Percentiles rank a stretch among this genome's conserved stretches.
Evolutionary conservation across 805 yeast species (phyloP).

Genomic region (Candida verbasci): DNA sequence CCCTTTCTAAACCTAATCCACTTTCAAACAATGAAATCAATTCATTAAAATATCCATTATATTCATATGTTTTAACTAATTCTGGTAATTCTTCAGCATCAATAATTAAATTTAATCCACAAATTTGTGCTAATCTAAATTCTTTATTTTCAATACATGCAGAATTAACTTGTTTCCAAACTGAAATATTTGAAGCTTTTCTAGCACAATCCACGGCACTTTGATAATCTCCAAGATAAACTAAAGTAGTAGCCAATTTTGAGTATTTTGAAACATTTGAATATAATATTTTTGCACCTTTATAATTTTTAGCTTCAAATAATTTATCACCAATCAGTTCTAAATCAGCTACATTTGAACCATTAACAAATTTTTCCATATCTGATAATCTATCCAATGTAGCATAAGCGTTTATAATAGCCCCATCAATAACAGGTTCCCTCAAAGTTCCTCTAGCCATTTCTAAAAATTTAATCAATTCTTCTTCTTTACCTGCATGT

Average conservation of each 20-base stretch:
- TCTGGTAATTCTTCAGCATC: conserved; percentile 97
- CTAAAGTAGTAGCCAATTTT: conserved; percentile 94
- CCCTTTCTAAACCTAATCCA: conserved; percentile 94
- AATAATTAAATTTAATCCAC: conserved; percentile 94
- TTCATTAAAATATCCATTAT: conserved; percentile 87
- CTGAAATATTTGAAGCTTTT: conserved; percentile 88
- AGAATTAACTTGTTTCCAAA: conserved; percentile 96
- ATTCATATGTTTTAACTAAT: conserved; percentile 81
- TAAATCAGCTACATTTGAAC: conserved; percentile 89
- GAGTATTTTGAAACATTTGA: conserved; percentile 89
- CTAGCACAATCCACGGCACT: conserved; percentile 98
- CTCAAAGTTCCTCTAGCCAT: conserved; percentile 92
- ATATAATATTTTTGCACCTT: conserved; percentile 88
- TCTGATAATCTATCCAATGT: conserved; percentile 69
- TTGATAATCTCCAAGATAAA: conserved; percentile 87
- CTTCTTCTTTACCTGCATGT: conserved; percentile 95
- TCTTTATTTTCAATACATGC: conserved; percentile 95
- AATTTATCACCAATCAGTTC: conserved; percentile 90
- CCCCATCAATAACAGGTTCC: conserved; percentile 91
- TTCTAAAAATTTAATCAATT: conserved; percentile 74
- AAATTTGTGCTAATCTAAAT: conserved; percentile 95
- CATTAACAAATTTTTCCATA: conserved; percentile 77
- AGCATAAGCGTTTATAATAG: conserved; percentile 84
- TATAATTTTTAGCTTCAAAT: conserved; percentile 74
- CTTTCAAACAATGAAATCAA: conserved; percentile 89